phyloP scores from a whole-genome alignment of 2,329 filamentous ascomycete species.

The Xylariaceae sp. region DNA sequence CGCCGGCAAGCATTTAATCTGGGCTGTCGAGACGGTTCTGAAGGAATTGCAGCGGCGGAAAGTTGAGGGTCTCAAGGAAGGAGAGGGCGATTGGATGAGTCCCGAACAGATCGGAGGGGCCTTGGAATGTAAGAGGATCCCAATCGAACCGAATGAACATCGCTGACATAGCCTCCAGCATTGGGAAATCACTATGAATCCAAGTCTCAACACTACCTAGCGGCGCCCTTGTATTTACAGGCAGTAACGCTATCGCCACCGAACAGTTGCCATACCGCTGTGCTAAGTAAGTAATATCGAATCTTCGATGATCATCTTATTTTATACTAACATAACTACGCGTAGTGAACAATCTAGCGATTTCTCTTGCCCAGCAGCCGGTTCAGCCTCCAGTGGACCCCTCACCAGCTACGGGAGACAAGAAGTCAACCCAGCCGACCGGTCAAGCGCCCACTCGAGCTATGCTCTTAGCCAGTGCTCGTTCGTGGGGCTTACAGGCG shows the following conservation, averaged over 20 bases:
- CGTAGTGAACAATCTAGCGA: slow-evolving; percentile 73
- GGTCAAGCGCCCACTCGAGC: slow-evolving; percentile 44
- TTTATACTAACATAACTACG: slow-evolving; percentile 15
- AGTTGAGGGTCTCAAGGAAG: slow-evolving; percentile 61
- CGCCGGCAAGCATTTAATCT: slow-evolving; percentile 69
- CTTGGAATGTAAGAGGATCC: slow-evolving; percentile 52
- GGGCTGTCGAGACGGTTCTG: slow-evolving; percentile 74
- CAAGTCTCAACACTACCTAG: slow-evolving; percentile 70
- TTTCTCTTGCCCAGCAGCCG: slow-evolving; percentile 64
- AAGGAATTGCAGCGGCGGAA: slow-evolving; percentile 66
- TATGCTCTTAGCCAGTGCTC: slow-evolving; percentile 62
- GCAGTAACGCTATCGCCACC: slow-evolving; percentile 63
- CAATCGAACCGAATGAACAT: background rate
- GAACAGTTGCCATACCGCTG: slow-evolving; percentile 67
- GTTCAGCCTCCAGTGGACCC: slow-evolving; percentile 31
- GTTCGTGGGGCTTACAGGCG: slow-evolving; percentile 74
- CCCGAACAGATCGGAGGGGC: slow-evolving; percentile 67
- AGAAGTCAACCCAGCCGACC: slow-evolving; percentile 27
- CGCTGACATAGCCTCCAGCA: slow-evolving; percentile 41
- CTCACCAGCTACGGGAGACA: slow-evolving; percentile 28
- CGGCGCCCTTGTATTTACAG: slow-evolving; percentile 80
- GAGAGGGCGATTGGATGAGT: slow-evolving; percentile 65
- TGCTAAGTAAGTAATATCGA: slow-evolving; percentile 56
- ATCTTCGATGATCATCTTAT: slow-evolving; percentile 6
- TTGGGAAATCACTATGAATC: slow-evolving; percentile 72